A percentile compares a stretch with the other conserved stretches of the same genome.
Evolutionary conservation across 768 basidiomycete species (phyloP).

Genomic region (Clavulina sp.): DNA sequence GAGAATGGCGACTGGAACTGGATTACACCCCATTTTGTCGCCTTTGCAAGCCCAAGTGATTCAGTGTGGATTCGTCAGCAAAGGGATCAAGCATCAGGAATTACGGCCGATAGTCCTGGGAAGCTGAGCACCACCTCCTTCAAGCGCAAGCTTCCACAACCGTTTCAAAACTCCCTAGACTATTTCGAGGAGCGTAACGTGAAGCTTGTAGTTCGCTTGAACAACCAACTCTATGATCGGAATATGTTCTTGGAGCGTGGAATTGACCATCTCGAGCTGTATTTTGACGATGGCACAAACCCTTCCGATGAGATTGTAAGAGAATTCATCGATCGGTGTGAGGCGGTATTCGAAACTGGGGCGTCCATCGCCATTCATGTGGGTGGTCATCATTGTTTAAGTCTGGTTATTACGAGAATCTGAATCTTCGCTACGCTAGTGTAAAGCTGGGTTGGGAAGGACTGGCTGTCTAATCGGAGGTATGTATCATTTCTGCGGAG

Average conservation of each 20-base stretch:
- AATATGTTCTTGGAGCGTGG: slow-evolving; percentile 66
- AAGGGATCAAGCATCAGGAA: neutral
- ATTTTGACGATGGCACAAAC: slow-evolving; percentile 97
- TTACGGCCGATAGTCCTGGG: slow-evolving; percentile 3
- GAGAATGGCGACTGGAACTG: slow-evolving; percentile 95
- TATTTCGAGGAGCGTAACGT: slow-evolving; percentile 80
- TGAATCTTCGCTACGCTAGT: slow-evolving; percentile 31
- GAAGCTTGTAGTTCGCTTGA: slow-evolving; percentile 83
- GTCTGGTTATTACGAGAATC: slow-evolving; percentile 12
- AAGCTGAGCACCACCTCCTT: slow-evolving; percentile 19
- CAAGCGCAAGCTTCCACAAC: slow-evolving; percentile 57
- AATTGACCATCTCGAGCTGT: slow-evolving; percentile 79
- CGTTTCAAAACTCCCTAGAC: slow-evolving; percentile 80
- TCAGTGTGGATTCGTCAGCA: slow-evolving; percentile 37
- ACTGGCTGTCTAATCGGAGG: slow-evolving; percentile 89
- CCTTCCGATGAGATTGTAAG: slow-evolving; percentile 90
- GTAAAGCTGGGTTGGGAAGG: slow-evolving; percentile 90
- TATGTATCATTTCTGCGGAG: slow-evolving; percentile 9
- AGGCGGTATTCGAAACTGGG: slow-evolving; percentile 55
- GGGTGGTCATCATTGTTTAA: slow-evolving; percentile 15
- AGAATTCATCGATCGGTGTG: slow-evolving; percentile 74
- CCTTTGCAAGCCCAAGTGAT: slow-evolving; percentile 86
- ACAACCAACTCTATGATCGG: slow-evolving; percentile 81
- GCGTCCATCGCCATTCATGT: slow-evolving; percentile 83
- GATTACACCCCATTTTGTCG: slow-evolving; percentile 82